Percentiles rank a stretch among this genome's conserved stretches.
These are phyloP conservation scores for Candida sanyaensis DNA, from an alignment of 1,139 yeast species.

Conservation along the genomic window DNA sequence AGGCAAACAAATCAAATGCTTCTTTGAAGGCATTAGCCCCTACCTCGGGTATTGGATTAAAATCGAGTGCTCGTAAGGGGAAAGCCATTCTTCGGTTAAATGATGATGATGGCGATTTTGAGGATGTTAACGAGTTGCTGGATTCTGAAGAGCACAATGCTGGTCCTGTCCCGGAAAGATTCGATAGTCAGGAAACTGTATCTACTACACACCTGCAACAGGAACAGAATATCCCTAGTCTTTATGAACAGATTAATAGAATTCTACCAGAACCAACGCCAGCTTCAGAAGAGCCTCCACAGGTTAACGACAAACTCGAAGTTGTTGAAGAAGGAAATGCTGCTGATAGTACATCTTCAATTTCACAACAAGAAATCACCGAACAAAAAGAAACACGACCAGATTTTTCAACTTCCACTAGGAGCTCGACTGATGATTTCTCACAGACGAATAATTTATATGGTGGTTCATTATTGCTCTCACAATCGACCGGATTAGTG, in stretches of 20 bases:
- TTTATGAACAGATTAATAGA: slow-evolving; percentile 17
- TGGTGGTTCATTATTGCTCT: slow-evolving; percentile 45
- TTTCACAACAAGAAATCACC: background rate
- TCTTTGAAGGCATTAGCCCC: slow-evolving; percentile 34
- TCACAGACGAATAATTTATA: slow-evolving; percentile 32
- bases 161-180: slow-evolving; percentile 16
- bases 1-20: slow-evolving; percentile 34
- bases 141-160: slow-evolving; percentile 13
- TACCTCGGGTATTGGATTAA: slow-evolving; percentile 30
- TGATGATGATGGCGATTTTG: slow-evolving; percentile 35
- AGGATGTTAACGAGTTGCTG: slow-evolving; percentile 22
- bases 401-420: slow-evolving; percentile 11
- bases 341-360: slow-evolving; percentile 1
- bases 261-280: slow-evolving; percentile 15
- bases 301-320: slow-evolving; percentile 7
- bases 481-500: slow-evolving; percentile 48
- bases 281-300: slow-evolving; percentile 5
- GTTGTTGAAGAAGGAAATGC: slow-evolving; percentile 11
- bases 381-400: background rate
- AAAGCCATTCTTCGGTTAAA: slow-evolving; percentile 42
- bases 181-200: slow-evolving; percentile 15
- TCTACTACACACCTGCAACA: slow-evolving; percentile 12
- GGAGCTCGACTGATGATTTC: slow-evolving; percentile 33
- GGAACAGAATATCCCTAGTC: slow-evolving; percentile 15
- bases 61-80: slow-evolving; percentile 41